Base-by-base conservation (phyloP, 1,284 basidiomycete species). In the Blastosporella zonata region DNA sequence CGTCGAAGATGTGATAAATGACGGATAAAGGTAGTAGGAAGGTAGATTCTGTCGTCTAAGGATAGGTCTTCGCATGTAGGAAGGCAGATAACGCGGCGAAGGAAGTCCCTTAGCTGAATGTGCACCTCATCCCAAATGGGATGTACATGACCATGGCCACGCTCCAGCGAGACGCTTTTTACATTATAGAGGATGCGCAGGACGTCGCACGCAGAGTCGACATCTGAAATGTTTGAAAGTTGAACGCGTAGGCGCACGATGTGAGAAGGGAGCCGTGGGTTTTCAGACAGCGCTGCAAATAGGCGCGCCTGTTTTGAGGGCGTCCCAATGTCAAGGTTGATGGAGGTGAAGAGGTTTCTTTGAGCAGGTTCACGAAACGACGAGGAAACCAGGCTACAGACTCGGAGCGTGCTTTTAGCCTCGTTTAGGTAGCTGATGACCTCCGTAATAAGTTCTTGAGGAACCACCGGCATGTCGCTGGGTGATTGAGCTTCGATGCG, bases 341-440 rank as follows among this genome's bases (percentile, higher is more conserved):
- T 28, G 22, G 15, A 23, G n/a, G n/a, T 20, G 31, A 37, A 46
- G 15, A 50, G 25, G n/a, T 8, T 4, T 27, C 21, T 33, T 29
- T 50, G 49, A 17, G 43, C 37, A 8, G 33, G 31, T n/a, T 35
- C 28, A 6, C 49, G 49, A 20, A 37, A 27, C 7, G 33, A 42
- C 8, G 49, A 20, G 6, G 49, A 46, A 6, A 38, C 27, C 15
- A 47, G 39, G 27, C 49, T 47, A 23, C 39, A 50, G 12, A 21
- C 20, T 25, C 27, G 25, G 12, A 50, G 39, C 2, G 43, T 18
- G 12, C n/a, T 21, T 7, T n/a, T n/a, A 23, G 31, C 49, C 25
- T 9, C 20, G 3, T 22, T 9, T 6, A 40, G 27, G 29, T 36
- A 27, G 29, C 44, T 31, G 1, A 49, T 28, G 15, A 45, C 35